Base-by-base conservation (phyloP, 495 filamentous ascomycete genomes). In the Bombardia bombarda region DNA sequence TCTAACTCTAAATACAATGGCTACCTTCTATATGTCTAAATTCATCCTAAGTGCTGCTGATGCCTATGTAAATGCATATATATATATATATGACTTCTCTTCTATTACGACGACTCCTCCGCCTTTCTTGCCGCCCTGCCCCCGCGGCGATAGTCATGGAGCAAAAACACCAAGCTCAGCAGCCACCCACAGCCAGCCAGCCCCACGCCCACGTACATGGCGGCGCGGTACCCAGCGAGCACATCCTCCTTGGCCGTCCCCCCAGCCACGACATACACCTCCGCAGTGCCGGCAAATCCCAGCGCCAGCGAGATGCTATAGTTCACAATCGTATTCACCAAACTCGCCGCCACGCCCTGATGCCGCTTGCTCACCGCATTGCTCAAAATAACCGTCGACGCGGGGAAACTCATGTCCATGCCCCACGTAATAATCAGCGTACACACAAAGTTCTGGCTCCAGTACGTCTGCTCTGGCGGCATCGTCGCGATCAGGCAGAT, bases 391-490 rank as follows among this genome's bases (percentile, higher is more conserved):
- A 72, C 56, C 2, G 60, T 67, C 21, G 52, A 55, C 0, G 62
- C 59, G 5, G 61, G 60, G 9, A 67, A 63, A 22, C 48, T 55
- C 51, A 72, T 69, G 44, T 70, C 70, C 74, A 79, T 78, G 22
- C 74, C 75, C 64, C 68, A 75, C 3, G 72, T 66, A 24, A 64
- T 73, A 20, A 79, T 47, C 0, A 79, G 1, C 2, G 55, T 56
- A 8, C 65, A 56, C 4, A 78, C 50, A 40, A 80, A 79, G 0
- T 62, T 57, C 39, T 65, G 61, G 8, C 38, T 52, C 61, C 61
- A 65, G 38, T 65, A 75, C 4, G 49, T 67, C 46, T 77, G 70
- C n/a, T 65, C 34, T 8, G 74, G 56, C 2, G 72, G 73, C 1
- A 60, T 54, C 2, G 68, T 77, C 14, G 65, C 72, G 12, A 75